phyloP scores from a whole-genome alignment of 2,329 filamentous ascomycete species.

The Penicillium hesseltinei region DNA sequence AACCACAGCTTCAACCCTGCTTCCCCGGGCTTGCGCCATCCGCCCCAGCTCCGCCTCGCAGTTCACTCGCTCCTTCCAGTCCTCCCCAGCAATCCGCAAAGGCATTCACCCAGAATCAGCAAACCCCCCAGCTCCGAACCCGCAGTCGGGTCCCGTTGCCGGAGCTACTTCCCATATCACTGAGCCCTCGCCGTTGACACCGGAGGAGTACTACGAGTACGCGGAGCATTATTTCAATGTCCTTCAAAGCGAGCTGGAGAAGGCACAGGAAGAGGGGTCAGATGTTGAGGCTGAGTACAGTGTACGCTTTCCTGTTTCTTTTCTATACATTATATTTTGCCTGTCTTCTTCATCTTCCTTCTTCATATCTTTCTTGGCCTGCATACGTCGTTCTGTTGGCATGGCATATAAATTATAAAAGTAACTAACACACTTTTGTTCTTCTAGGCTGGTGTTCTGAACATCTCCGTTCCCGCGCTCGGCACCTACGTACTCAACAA shows the following conservation, averaged over 20 bases:
- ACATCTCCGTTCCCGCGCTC: constrained; percentile 64
- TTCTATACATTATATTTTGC: background rate
- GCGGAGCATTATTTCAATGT: constrained; percentile 72
- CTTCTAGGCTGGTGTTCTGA: constrained; percentile 77
- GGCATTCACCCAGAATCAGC: constrained; percentile 61
- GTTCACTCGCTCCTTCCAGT: constrained; percentile 34
- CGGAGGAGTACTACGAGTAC: constrained; percentile 71
- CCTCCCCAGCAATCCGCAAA: constrained; percentile 38
- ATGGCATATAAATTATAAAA: background rate
- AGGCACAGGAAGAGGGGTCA: constrained; percentile 66
- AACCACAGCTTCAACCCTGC: constrained; percentile 13
- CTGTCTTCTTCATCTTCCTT: background rate
- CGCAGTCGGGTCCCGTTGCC: constrained; percentile 41
- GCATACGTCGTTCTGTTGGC: background rate
- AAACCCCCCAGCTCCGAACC: constrained; percentile 49
- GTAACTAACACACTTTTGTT: background rate
- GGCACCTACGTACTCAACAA: constrained; percentile 97
- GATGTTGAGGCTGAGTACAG: constrained; percentile 87
- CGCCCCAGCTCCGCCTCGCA: constrained; percentile 10
- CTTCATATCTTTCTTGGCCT: background rate
- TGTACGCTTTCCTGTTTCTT: constrained; percentile 53
- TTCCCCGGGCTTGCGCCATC: constrained; percentile 15
- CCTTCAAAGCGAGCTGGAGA: constrained; percentile 63
- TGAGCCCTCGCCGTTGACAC: constrained; percentile 64
- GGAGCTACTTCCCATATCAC: constrained; percentile 43